Base-by-base conservation (phyloP, 2,329 filamentous ascomycete genomes). In the Colletotrichum filicis region DNA sequence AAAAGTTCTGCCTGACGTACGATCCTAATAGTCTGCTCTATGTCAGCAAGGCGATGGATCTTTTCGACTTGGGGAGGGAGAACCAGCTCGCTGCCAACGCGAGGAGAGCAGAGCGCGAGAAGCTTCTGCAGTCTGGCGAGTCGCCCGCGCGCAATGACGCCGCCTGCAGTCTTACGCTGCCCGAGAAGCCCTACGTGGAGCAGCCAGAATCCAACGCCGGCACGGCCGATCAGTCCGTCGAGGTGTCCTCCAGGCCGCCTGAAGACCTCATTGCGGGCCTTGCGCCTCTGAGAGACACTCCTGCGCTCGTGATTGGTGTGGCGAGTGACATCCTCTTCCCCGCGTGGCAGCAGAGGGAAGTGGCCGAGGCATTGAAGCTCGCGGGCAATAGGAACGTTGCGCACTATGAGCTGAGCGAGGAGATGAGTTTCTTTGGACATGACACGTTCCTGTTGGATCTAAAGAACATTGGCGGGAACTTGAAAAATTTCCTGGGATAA, bases 31-130 rank as follows among this genome's bases (percentile, higher is more conserved):
- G 95, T 79, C 85, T 98, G 52, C 87, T 99, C 2, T 99, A 99
- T 82, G 94, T 99, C 69, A 97, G 95, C 82, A 99, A 99, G 84
- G 97, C 97, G 5, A 99, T 99, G 97, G 97, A 99, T 80, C 87
- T 99, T 14, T 99, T 99, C 81, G 97, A 99, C 79, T 89, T 99
- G 0, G 95, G 97, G 28, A 86, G 86, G 60, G 88, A 90, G 53
- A 92, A 93, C 79, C 94, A 95, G 80, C 82, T 85, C 4, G 90
- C 88, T 24, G 91, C 93, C 2, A 86, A 86, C 24, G 79, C 85
- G 37, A 89, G 95, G 32, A 87, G 95, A 19, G 85, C 88, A 16
- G 87, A 90, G 67, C 91, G 92, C 60, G 84, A 88, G 74, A 82
- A 85, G 57, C 89, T 89, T 62, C 83, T 95, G 2, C 86, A 89